Conservation (phyloP, 768 basidiomycete genomes). For the Cystobasidium tubakii region DNA sequence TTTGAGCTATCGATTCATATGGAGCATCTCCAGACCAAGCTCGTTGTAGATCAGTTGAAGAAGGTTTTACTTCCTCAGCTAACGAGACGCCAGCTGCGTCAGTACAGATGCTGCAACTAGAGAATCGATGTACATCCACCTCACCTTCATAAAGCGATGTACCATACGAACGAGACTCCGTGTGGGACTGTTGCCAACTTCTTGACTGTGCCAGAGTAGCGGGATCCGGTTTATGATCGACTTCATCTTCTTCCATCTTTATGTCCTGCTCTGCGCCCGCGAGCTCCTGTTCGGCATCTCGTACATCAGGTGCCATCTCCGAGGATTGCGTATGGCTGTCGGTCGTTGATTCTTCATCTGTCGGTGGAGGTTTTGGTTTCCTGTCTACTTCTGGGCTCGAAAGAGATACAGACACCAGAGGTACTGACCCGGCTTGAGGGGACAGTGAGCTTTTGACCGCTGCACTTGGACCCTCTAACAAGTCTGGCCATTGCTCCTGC, state of each 20-base stretch:
- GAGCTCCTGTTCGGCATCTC: constrained; percentile 2
- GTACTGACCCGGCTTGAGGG: neutral
- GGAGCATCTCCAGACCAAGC: neutral
- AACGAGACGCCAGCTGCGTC: too few species aligned
- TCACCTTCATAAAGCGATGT: neutral
- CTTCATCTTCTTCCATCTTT: constrained; percentile 10
- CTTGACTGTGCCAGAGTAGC: neutral
- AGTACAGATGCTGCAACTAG: too few species aligned
- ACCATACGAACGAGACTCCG: neutral
- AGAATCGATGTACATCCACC: too few species aligned
- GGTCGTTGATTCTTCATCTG: neutral
- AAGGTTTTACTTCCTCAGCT: neutral
- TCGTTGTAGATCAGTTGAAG: neutral
- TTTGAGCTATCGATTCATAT: neutral
- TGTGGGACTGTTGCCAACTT: neutral
- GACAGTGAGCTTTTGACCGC: neutral
- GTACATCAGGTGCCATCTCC: neutral
- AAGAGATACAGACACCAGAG: neutral
- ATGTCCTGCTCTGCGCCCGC: neutral
- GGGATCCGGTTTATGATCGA: neutral
- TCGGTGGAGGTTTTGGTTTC: neutral
- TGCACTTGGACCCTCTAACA: neutral
- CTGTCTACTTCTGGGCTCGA: neutral
- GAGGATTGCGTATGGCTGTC: neutral
- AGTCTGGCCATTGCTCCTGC: neutral